Evolutionary conservation across 2,329 filamentous ascomycete genomes (phyloP).

Genomic region (Taxawa tesnikishii): DNA sequence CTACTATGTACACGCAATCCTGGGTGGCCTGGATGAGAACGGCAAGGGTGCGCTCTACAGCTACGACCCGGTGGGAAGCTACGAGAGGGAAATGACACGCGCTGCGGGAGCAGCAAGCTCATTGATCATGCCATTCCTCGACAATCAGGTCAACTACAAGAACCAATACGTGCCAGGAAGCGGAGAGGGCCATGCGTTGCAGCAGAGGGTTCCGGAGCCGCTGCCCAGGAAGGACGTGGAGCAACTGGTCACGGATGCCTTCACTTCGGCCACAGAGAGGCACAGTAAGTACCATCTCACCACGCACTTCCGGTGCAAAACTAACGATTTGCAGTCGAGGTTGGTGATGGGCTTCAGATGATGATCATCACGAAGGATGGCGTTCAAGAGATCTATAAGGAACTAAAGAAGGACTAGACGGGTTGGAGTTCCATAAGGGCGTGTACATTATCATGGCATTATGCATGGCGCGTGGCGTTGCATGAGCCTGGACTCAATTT

Average conservation of each 20-base stretch:
- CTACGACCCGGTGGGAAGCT: conserved; percentile 95
- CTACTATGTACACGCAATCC: conserved; percentile 92
- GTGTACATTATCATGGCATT: conserved; percentile 3
- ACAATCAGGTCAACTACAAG: conserved; percentile 99
- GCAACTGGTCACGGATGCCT: conserved; percentile 87
- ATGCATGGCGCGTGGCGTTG: conserved; percentile 9
- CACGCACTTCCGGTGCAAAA: no score
- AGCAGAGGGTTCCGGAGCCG: conserved; percentile 56
- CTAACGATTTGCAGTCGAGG: no score
- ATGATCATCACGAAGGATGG: conserved; percentile 81
- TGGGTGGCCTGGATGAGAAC: conserved; percentile 88
- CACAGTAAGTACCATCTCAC: no score
- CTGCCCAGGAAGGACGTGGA: conserved; percentile 65
- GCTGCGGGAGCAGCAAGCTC: conserved; percentile 76
- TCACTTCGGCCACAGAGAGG: conserved; percentile 94
- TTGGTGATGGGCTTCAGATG: conserved; percentile 92
- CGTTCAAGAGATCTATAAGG: conserved; percentile 71
- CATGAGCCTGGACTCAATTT: no score
- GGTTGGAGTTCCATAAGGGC: conserved; percentile 4
- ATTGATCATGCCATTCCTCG: conserved; percentile 96
- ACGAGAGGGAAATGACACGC: conserved; percentile 92
- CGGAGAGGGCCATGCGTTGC: conserved; percentile 67
- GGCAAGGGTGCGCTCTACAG: conserved; percentile 90
- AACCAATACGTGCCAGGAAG: conserved; percentile 91
- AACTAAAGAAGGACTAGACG: conserved; percentile 76